Evolutionary conservation across 257 asterid species (phyloP).

Genomic region (Cinchona pubescens): DNA sequence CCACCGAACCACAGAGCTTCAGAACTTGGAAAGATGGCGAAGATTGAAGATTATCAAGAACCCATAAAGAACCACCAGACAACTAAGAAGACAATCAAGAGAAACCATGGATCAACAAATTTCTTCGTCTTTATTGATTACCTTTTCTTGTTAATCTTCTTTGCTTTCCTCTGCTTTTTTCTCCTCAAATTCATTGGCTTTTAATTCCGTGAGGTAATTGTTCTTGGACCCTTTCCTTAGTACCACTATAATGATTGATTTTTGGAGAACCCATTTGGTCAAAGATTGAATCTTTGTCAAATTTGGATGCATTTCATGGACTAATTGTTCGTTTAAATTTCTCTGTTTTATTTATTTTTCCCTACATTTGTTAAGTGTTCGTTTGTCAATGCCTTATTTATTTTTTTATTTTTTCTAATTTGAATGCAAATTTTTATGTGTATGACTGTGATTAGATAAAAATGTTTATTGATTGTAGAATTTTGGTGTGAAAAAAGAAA

Average conservation of each 20-base stretch:
- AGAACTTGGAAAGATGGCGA: slow-evolving; percentile 32
- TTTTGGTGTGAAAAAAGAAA: background rate
- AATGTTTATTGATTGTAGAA: too few species aligned
- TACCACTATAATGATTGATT: background rate
- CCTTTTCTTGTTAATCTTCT: slow-evolving; percentile 62
- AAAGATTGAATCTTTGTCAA: background rate
- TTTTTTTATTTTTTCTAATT: background rate
- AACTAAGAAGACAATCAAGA: slow-evolving; percentile 35
- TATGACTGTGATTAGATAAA: too few species aligned
- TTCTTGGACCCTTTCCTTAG: slow-evolving; percentile 1
- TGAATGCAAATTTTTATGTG: background rate
- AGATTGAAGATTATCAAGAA: slow-evolving; percentile 36
- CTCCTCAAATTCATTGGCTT: slow-evolving; percentile 54
- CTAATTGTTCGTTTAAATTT: background rate
- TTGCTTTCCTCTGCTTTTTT: slow-evolving; percentile 58
- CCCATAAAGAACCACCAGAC: slow-evolving; percentile 30
- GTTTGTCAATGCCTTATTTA: background rate
- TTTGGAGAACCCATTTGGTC: background rate
- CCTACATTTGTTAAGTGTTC: background rate
- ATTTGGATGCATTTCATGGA: background rate
- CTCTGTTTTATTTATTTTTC: background rate
- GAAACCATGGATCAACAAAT: slow-evolving; percentile 34
- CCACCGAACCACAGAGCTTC: background rate
- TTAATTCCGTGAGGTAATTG: slow-evolving; percentile 40
- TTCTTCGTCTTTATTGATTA: slow-evolving; percentile 35